Conservation (phyloP, 352 stramenopile species). For the Phytophthora citricola region DNA sequence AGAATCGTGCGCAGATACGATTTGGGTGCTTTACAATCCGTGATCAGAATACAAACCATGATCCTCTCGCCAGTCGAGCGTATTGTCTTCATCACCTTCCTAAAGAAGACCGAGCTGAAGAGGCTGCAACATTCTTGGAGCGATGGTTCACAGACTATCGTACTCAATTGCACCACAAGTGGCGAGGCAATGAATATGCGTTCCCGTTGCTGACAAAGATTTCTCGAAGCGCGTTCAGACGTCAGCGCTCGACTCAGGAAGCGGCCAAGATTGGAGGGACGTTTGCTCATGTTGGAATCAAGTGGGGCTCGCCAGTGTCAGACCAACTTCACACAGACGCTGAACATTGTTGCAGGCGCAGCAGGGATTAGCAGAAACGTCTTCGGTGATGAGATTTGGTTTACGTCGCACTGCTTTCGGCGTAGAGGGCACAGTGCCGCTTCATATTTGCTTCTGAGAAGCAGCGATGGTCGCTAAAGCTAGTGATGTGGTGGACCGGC, state of each 20-base stretch:
- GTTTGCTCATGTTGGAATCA: too few relatives aligned
- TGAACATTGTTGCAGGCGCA: background rate
- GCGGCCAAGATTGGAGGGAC: too few relatives aligned
- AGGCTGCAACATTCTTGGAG: background rate
- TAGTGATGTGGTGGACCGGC: too few relatives aligned
- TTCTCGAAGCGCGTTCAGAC: background rate
- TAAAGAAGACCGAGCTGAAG: background rate
- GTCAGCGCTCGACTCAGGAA: too few relatives aligned
- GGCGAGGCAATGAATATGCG: too few relatives aligned
- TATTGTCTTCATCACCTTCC: background rate
- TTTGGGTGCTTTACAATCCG: background rate
- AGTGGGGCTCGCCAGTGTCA: too few relatives aligned
- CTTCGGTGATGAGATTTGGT: background rate
- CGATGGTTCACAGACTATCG: background rate
- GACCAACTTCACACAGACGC: background rate
- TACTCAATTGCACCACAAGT: too few relatives aligned
- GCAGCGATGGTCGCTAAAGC: too few relatives aligned
- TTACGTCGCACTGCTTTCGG: background rate
- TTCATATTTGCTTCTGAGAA: conserved; percentile 4
- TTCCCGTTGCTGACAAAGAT: too few relatives aligned
- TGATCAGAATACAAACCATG: conserved; percentile 2
- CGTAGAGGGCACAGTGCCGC: background rate
- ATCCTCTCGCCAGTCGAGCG: background rate
- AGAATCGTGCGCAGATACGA: too few relatives aligned
- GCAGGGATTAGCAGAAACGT: background rate